phyloP scores from a whole-genome alignment of 805 yeast species.

The baker's yeast (Saccharomyces cerevisiae) region DNA sequence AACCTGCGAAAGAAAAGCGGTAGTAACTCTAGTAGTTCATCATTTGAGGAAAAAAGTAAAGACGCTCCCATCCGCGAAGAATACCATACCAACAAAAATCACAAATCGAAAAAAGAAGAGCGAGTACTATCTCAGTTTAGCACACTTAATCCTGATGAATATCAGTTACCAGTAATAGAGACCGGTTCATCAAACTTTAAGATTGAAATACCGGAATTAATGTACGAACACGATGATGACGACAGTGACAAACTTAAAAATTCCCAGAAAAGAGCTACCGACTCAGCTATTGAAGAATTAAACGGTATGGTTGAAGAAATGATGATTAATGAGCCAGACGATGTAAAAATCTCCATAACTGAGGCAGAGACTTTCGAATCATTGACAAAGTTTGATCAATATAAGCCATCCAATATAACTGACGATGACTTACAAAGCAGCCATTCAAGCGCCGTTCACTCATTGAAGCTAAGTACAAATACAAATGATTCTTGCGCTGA shows the following conservation, averaged over 20 bases:
- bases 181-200: slow-evolving; percentile 16
- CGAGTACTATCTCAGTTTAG: slow-evolving; percentile 10
- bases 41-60: not conserved
- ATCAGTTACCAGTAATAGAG: slow-evolving; percentile 21
- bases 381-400: slow-evolving; percentile 24
- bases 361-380: slow-evolving; percentile 21
- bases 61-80: not conserved
- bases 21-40: slow-evolving; percentile 8
- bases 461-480: slow-evolving; percentile 8
- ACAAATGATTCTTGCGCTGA: not conserved
- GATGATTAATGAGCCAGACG: slow-evolving; percentile 10
- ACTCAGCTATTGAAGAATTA: slow-evolving; percentile 27
- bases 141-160: slow-evolving; percentile 11
- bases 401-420: slow-evolving; percentile 21
- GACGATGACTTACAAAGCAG: slow-evolving; percentile 11
- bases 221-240: slow-evolving; percentile 1
- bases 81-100: not conserved
- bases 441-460: slow-evolving; percentile 10
- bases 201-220: slow-evolving; percentile 14
- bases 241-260: slow-evolving; percentile 6
- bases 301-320: slow-evolving; percentile 32
- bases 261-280: slow-evolving; percentile 7
- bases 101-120: not conserved
- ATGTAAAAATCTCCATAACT: slow-evolving; percentile 5
- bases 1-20: slow-evolving; percentile 22